A percentile compares a stretch with the other conserved stretches of the same genome.
Conservation (phyloP, 306 rosid genomes). For the Vicia villosa region DNA sequence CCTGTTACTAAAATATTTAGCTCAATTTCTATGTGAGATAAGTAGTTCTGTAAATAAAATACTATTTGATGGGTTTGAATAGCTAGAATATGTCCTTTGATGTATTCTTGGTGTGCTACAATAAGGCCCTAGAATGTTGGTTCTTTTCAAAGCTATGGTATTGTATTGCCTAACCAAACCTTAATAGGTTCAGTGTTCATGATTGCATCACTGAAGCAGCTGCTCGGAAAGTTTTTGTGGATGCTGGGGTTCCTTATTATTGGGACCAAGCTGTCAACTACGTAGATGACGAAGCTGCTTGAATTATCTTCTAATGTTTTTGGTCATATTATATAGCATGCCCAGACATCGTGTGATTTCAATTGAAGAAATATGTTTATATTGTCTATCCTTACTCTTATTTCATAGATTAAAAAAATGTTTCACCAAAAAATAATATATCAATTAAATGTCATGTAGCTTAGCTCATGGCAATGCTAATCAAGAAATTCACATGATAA, state of each 20-base stretch:
- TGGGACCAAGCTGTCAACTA: constrained; percentile 87
- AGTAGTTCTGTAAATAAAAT: constrained; percentile 29
- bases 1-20: constrained; percentile 48
- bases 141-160: constrained; percentile 20
- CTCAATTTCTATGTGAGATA: constrained; percentile 23
- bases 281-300: constrained; percentile 53
- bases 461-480: not conserved
- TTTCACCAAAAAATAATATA: not conserved
- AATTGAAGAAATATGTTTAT: not conserved
- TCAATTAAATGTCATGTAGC: not conserved
- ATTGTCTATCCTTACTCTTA: not conserved
- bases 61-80: constrained; percentile 21
- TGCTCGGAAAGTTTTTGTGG: constrained; percentile 73
- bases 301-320: constrained; percentile 23
- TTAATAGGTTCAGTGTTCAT: constrained; percentile 73
- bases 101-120: constrained; percentile 33
- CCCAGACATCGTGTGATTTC: not conserved
- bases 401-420: not conserved
- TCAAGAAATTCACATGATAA: constrained; percentile 18
- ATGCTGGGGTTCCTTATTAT: constrained; percentile 91
- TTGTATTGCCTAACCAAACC: constrained; percentile 57
- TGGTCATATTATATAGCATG: constrained; percentile 31
- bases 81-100: constrained; percentile 23
- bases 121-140: constrained; percentile 20
- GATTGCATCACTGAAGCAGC: constrained; percentile 96